phyloP scores from a whole-genome alignment of 2,329 filamentous ascomycete genomes.

The Harringtonia lauricola region DNA sequence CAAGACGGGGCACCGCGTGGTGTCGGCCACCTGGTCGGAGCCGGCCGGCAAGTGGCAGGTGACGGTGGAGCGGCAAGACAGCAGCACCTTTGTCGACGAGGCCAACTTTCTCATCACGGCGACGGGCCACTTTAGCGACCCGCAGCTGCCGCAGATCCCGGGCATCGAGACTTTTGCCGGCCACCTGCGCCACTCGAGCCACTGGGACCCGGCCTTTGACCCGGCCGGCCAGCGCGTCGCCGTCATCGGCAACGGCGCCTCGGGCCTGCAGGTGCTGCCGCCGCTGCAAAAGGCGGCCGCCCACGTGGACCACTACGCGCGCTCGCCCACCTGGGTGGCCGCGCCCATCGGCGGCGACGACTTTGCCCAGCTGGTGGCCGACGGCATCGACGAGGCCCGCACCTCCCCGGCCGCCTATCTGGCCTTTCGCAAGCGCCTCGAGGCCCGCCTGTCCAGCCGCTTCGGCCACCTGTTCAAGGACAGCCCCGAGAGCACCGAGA shows the following conservation, averaged over 20 bases:
- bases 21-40: constrained; percentile 3
- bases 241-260: constrained; percentile 11
- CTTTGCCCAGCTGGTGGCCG: background rate
- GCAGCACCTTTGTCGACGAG: constrained; percentile 15
- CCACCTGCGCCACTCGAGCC: constrained; percentile 1
- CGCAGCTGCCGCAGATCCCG: background rate
- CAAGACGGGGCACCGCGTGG: background rate
- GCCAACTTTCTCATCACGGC: constrained; percentile 9
- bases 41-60: constrained; percentile 3
- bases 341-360: background rate
- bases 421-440: background rate
- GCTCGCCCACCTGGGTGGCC: constrained; percentile 7
- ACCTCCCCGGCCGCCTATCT: constrained; percentile 2
- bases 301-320: constrained; percentile 8
- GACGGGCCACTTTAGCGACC: constrained; percentile 2
- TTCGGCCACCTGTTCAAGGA: background rate
- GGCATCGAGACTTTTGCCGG: constrained; percentile 2
- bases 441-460: background rate
- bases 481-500: background rate
- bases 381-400: background rate
- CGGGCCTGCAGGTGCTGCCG: constrained; percentile 8
- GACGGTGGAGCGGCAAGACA: constrained; percentile 20
- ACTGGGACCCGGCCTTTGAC: background rate
- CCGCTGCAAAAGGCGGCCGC: background rate
- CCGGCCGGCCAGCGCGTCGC: constrained; percentile 7